A percentile compares a stretch with the other conserved stretches of the same genome.
Conservation (phyloP, 768 basidiomycete genomes). For the Sutorius australiensis region DNA sequence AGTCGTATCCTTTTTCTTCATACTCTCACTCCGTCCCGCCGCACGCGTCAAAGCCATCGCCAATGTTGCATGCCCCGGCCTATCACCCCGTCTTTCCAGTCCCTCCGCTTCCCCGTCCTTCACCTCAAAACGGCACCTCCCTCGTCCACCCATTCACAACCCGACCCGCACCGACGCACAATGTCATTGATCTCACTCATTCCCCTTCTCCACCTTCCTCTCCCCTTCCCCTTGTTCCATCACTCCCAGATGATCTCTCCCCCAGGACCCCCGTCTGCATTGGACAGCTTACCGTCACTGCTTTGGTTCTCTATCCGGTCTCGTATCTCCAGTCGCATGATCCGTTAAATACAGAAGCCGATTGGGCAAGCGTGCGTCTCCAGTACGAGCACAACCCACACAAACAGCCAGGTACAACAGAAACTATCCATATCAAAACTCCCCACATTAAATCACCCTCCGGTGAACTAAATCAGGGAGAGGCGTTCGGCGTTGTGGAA, state of each 20-base stretch:
- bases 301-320: conserved; percentile 81
- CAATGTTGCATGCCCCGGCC: conserved; percentile 21
- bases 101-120: conserved; percentile 30
- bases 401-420: conserved; percentile 46
- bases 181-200: conserved; percentile 73
- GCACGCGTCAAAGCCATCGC: conserved; percentile 24
- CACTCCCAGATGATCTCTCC: conserved; percentile 55
- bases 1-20: conserved; percentile 21
- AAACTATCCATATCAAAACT: conserved; percentile 76
- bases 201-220: conserved; percentile 54
- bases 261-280: conserved; percentile 87
- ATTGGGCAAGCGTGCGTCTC: conserved; percentile 69
- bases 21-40: conserved; percentile 23
- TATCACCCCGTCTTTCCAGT: conserved; percentile 54
- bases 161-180: conserved; percentile 30
- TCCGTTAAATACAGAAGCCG: conserved; percentile 39
- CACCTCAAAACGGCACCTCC: conserved; percentile 25
- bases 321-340: conserved; percentile 55
- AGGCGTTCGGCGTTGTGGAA: conserved; percentile 80
- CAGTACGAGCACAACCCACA: conserved; percentile 65
- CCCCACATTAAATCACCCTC: conserved; percentile 49
- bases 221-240: conserved; percentile 24
- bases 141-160: conserved; percentile 17
- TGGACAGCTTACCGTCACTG: conserved; percentile 77
- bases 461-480: conserved; percentile 56